These are phyloP conservation scores for Trichoderma erinaceum DNA, from an alignment of 495 filamentous ascomycete species.

Conservation along the genomic window DNA sequence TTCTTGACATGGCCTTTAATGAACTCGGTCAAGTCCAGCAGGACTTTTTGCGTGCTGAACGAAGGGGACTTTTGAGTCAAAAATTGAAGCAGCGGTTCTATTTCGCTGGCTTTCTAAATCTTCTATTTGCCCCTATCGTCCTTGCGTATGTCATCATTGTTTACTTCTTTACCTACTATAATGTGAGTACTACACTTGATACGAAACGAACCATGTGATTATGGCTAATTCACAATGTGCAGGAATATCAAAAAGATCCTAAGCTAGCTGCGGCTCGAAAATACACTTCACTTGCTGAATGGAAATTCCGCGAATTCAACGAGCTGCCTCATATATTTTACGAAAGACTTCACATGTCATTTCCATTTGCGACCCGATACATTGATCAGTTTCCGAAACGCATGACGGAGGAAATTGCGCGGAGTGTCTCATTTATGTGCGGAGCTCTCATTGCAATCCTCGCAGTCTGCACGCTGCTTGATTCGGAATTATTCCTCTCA, in stretches of 20 bases:
- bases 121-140: conserved; percentile 77
- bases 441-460: conserved; percentile 82
- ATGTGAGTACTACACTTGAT: conserved; percentile 43
- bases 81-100: conserved; percentile 67
- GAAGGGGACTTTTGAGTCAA: conserved; percentile 71
- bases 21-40: conserved; percentile 76
- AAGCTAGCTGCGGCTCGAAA: conserved; percentile 68
- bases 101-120: conserved; percentile 78
- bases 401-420: conserved; percentile 75
- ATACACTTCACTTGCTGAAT: conserved; percentile 90
- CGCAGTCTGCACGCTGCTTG: conserved; percentile 69
- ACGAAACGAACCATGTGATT: neutral
- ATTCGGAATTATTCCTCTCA: conserved; percentile 81
- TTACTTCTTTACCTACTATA: conserved; percentile 89
- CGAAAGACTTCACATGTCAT: conserved; percentile 86
- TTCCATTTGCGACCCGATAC: conserved; percentile 85
- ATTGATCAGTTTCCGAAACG: conserved; percentile 95
- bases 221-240: conserved; percentile 18
- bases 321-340: conserved; percentile 89
- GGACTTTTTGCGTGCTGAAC: conserved; percentile 73
- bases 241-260: conserved; percentile 91
- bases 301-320: conserved; percentile 99
- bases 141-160: conserved; percentile 75
- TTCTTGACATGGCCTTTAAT: conserved; percentile 92
- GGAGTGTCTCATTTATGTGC: conserved; percentile 79